phyloP scores from a whole-genome alignment of 1,284 basidiomycete genomes.

The Hymenochaete sp. region DNA sequence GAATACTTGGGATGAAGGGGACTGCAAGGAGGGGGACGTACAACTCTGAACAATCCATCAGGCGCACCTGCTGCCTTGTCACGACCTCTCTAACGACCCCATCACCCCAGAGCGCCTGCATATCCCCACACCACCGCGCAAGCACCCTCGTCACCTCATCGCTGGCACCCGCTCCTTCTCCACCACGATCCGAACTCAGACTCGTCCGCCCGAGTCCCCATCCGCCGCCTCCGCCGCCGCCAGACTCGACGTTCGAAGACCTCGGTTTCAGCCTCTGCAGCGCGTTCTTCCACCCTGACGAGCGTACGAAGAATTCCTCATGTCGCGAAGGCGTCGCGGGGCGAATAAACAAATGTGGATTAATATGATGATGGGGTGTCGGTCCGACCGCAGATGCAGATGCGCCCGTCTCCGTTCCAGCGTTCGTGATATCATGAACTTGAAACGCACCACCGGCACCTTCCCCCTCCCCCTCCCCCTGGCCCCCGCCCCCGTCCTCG shows the following conservation, averaged over 20 bases:
- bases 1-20: conserved; percentile 26
- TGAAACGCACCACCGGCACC: too few relatives aligned
- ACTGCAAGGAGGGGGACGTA: conserved; percentile 31
- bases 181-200: neutral
- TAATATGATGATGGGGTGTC: too few relatives aligned
- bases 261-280: conserved; percentile 15
- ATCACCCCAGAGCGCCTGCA: conserved; percentile 59
- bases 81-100: conserved; percentile 47
- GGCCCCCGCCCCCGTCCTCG: too few relatives aligned
- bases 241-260: conserved; percentile 1
- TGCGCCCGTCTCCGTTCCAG: too few relatives aligned
- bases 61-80: conserved; percentile 36
- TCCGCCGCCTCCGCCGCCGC: conserved; percentile 5
- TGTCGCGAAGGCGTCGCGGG: too few relatives aligned
- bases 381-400: too few relatives aligned
- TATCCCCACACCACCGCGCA: conserved; percentile 52
- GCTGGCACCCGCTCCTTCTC: too few relatives aligned
- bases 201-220: neutral
- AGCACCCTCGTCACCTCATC: conserved; percentile 47
- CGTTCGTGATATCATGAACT: conserved; percentile 7
- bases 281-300: conserved; percentile 25
- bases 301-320: conserved; percentile 28
- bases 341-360: too few relatives aligned
- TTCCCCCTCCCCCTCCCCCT: too few relatives aligned
- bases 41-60: conserved; percentile 66